phyloP scores from a whole-genome alignment of 148 eudicot genomes.

The Persicaria maculosa region DNA sequence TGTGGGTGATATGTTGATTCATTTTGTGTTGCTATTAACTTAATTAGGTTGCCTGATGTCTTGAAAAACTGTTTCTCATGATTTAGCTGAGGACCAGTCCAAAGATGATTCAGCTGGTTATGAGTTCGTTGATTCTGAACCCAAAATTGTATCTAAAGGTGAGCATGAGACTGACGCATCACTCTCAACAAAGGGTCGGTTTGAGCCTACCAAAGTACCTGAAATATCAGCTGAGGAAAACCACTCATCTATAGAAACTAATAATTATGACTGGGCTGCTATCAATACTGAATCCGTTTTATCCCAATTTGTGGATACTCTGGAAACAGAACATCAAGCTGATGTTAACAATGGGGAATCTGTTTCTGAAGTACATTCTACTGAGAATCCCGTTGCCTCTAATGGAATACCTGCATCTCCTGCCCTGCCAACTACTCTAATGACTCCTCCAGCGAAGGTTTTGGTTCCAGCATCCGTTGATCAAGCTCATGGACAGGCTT shows the following conservation, averaged over 20 bases:
- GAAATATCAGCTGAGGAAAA: conserved; percentile 27
- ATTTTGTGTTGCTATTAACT: too few species aligned
- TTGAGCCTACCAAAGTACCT: conserved; percentile 18
- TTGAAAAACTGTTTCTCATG: conserved; percentile 15
- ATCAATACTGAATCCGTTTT: conserved; percentile 23
- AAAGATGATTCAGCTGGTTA: conserved; percentile 23
- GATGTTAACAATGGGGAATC: conserved; percentile 27
- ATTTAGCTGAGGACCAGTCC: conserved; percentile 20
- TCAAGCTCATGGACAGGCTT: conserved; percentile 84
- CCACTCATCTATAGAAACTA: conserved; percentile 18
- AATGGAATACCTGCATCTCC: conserved; percentile 91
- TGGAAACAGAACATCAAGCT: conserved; percentile 19
- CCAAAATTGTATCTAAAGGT: conserved; percentile 19
- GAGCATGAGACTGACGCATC: conserved; percentile 17
- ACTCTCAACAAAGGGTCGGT: conserved; percentile 22
- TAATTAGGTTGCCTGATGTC: too few species aligned
- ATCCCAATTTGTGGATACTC: conserved; percentile 30
- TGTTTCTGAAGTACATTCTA: conserved; percentile 31
- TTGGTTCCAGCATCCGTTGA: conserved; percentile 82
- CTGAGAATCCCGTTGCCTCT: conserved; percentile 34
- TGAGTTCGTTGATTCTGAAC: conserved; percentile 27
- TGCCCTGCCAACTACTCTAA: conserved; percentile 63
- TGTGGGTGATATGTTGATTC: too few species aligned
- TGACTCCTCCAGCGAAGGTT: conserved; percentile 68
- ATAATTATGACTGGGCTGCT: conserved; percentile 22